These are phyloP conservation scores for Phytophthora cryptogea DNA, from an alignment of 352 stramenopile species.

Conservation along the genomic window DNA sequence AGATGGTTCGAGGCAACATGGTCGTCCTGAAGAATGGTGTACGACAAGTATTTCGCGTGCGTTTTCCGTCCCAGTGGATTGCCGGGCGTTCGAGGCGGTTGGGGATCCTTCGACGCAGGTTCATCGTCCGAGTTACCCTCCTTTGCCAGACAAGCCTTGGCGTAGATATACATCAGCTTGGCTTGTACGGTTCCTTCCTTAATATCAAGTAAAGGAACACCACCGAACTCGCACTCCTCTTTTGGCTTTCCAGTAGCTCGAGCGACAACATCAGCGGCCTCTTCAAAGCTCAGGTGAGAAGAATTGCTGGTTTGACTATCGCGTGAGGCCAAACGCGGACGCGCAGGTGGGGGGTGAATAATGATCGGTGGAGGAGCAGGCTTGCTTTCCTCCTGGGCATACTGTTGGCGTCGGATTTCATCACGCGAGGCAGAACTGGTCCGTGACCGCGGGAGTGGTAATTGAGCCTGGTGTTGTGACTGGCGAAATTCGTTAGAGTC, in stretches of 20 bases:
- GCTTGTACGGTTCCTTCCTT: conserved; percentile 70
- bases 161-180: conserved; percentile 72
- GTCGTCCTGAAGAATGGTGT: conserved; percentile 41
- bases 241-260: conserved; percentile 59
- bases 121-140: conserved; percentile 36
- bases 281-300: conserved; percentile 51
- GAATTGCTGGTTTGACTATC: conserved; percentile 37
- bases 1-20: conserved; percentile 26
- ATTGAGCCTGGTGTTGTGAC: conserved; percentile 5
- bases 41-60: conserved; percentile 41
- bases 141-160: conserved; percentile 75
- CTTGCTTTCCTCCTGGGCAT: conserved; percentile 16
- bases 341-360: conserved; percentile 6
- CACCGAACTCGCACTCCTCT: conserved; percentile 68
- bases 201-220: conserved; percentile 58
- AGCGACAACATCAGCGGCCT: conserved; percentile 56
- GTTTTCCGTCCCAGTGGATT: conserved; percentile 47
- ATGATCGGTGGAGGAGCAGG: neutral
- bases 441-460: conserved; percentile 10
- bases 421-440: conserved; percentile 24
- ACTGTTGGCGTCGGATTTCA: conserved; percentile 16
- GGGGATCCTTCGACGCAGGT: conserved; percentile 14
- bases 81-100: conserved; percentile 27
- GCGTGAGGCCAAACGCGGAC: conserved; percentile 22
- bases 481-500: conserved; percentile 14